These are phyloP conservation scores for Carnegiea gigantea DNA, from an alignment of 179 eudicot genomes.

Conservation along the genomic window DNA sequence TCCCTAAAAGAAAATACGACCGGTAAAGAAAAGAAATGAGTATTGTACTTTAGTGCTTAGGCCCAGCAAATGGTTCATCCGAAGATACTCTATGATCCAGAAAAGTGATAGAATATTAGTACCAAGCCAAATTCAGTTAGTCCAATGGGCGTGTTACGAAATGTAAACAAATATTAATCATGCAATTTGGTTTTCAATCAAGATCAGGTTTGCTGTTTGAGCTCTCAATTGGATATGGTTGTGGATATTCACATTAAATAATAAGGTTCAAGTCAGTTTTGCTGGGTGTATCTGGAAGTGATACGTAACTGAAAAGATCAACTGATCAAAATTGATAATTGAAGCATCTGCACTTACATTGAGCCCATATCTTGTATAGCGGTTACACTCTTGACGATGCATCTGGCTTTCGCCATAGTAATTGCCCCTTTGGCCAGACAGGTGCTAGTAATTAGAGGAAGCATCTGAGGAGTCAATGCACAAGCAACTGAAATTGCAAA, in stretches of 20 bases:
- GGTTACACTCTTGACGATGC: constrained; percentile 48
- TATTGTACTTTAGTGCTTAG: not conserved
- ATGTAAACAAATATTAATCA: not conserved
- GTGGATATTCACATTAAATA: not conserved
- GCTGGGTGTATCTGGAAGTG: not conserved
- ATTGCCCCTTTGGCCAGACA: constrained; percentile 56
- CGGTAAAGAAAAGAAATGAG: not conserved
- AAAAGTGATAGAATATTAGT: not conserved
- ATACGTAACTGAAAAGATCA: not conserved
- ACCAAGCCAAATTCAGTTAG: not conserved
- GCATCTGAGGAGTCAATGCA: constrained; percentile 63
- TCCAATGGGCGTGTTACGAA: not conserved
- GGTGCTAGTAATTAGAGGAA: constrained; percentile 46
- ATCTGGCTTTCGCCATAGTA: constrained; percentile 50
- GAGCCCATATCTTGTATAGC: constrained; percentile 59
- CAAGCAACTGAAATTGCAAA: constrained; percentile 53
- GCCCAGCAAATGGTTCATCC: not conserved
- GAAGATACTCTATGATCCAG: not conserved
- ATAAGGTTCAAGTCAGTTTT: not conserved
- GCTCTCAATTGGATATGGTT: not conserved
- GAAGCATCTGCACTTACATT: constrained; percentile 38
- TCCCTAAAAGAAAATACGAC: constrained; percentile 33
- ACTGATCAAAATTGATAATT: not conserved
- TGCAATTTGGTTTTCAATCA: not conserved
- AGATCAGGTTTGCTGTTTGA: not conserved